A percentile compares a stretch with the other conserved stretches of the same genome.
Evolutionary conservation across 31 red algal species (phyloP).

Genomic region (Asparagopsis taxiformis): DNA sequence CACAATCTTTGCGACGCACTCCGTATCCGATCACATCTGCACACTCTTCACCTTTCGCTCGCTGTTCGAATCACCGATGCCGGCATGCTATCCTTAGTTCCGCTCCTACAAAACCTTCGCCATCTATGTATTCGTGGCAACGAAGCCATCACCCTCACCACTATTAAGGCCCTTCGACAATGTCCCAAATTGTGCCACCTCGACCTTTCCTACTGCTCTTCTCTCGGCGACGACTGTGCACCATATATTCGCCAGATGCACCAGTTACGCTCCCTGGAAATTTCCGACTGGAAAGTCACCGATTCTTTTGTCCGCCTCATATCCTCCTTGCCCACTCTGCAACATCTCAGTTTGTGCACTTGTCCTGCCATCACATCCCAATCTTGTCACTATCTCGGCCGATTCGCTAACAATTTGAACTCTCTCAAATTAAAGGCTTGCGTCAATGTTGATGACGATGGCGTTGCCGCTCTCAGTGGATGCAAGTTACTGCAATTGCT

Average conservation of each 20-base stretch:
- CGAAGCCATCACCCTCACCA: slow-evolving; percentile 10
- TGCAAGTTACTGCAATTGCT: slow-evolving; percentile 14
- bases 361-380: slow-evolving; percentile 19
- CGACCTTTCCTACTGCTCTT: slow-evolving; percentile 40
- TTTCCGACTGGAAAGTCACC: slow-evolving; percentile 38
- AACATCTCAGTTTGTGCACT: slow-evolving; percentile 7
- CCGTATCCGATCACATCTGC: not conserved
- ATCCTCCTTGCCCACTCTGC: slow-evolving; percentile 3
- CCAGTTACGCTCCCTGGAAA: slow-evolving; percentile 7
- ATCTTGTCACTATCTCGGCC: not conserved
- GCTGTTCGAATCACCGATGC: not conserved
- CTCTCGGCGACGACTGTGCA: slow-evolving; percentile 21
- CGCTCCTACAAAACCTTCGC: not conserved
- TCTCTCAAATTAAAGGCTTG: slow-evolving; percentile 16
- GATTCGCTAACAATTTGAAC: slow-evolving; percentile 2
- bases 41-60: slow-evolving; percentile 7
- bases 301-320: slow-evolving; percentile 26
- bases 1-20: not conserved
- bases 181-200: slow-evolving; percentile 17
- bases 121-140: slow-evolving; percentile 16
- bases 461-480: slow-evolving; percentile 1
- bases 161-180: not conserved
- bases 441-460: slow-evolving; percentile 8
- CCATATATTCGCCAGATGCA: slow-evolving; percentile 2
- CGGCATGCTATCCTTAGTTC: not conserved